These are phyloP conservation scores for Spiraea crenata DNA, from an alignment of 331 rosid genomes.

Conservation along the genomic window DNA sequence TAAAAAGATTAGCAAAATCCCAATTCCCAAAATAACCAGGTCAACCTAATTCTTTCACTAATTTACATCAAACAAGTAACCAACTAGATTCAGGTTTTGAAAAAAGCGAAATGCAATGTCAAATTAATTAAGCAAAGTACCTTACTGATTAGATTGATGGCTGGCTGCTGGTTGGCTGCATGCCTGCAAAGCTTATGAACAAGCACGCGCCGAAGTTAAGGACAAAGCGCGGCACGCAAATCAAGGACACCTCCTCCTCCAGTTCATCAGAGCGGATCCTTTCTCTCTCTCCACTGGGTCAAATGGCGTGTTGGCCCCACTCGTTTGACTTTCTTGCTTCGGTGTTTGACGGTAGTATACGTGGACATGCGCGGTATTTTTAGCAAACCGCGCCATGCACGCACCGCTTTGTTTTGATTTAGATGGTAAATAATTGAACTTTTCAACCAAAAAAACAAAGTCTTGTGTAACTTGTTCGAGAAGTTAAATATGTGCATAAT, in stretches of 20 bases:
- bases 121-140: neutral
- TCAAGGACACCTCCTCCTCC: constrained; percentile 39
- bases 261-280: neutral
- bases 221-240: constrained; percentile 64
- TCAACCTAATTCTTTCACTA: no score
- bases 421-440: no score
- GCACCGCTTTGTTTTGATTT: neutral
- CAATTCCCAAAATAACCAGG: neutral
- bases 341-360: neutral
- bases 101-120: neutral
- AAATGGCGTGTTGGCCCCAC: constrained; percentile 28
- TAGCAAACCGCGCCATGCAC: neutral
- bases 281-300: constrained; percentile 29
- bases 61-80: no score
- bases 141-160: neutral
- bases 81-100: neutral
- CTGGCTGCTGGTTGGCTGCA: neutral
- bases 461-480: no score
- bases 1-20: no score
- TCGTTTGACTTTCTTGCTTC: constrained; percentile 19
- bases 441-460: no score
- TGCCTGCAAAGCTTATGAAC: neutral
- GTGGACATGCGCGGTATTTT: neutral
- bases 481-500: no score
- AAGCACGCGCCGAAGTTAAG: neutral